Evolutionary conservation across 306 rosid species (phyloP).

Genomic region (Gillenia trifoliata): DNA sequence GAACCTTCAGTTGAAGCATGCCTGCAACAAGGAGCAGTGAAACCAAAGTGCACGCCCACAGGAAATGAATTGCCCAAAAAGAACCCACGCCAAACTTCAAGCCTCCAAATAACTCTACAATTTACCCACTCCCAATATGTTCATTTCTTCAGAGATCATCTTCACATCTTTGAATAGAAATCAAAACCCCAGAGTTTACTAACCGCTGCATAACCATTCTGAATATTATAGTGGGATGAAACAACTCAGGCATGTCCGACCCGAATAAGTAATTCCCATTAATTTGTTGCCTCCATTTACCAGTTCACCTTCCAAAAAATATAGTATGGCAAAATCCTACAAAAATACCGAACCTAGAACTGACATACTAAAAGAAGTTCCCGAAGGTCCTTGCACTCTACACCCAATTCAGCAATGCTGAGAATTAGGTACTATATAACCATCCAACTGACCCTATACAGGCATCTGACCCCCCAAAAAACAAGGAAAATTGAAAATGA

Average conservation of each 20-base stretch:
- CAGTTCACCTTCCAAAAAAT: slow-evolving; percentile 5
- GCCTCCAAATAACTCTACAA: slow-evolving; percentile 2
- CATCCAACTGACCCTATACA: not conserved
- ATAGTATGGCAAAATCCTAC: slow-evolving; percentile 10
- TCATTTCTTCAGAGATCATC: slow-evolving; percentile 9
- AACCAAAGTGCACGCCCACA: slow-evolving; percentile 10
- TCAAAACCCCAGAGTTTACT: slow-evolving; percentile 12
- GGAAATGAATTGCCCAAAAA: slow-evolving; percentile 1
- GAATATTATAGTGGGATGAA: slow-evolving; percentile 3
- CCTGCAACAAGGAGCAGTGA: slow-evolving; percentile 19
- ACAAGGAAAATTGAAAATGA: not conserved
- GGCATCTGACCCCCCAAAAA: slow-evolving; percentile 1
- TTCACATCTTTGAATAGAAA: not conserved
- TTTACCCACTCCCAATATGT: not conserved
- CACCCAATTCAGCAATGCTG: slow-evolving; percentile 6
- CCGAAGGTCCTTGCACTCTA: slow-evolving; percentile 16
- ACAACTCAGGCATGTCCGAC: slow-evolving; percentile 6
- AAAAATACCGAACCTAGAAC: slow-evolving; percentile 13
- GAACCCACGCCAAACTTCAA: slow-evolving; percentile 13
- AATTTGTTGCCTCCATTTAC: slow-evolving; percentile 1
- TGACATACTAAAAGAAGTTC: slow-evolving; percentile 19
- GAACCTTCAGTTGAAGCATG: slow-evolving; percentile 19
- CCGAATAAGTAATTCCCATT: slow-evolving; percentile 4
- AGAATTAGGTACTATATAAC: slow-evolving; percentile 1
- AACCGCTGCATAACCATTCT: slow-evolving; percentile 11